A percentile compares a stretch with the other conserved stretches of the same genome.
Evolutionary conservation across 257 asterid species (phyloP).

Genomic region (Parsonsia alboflavescens): DNA sequence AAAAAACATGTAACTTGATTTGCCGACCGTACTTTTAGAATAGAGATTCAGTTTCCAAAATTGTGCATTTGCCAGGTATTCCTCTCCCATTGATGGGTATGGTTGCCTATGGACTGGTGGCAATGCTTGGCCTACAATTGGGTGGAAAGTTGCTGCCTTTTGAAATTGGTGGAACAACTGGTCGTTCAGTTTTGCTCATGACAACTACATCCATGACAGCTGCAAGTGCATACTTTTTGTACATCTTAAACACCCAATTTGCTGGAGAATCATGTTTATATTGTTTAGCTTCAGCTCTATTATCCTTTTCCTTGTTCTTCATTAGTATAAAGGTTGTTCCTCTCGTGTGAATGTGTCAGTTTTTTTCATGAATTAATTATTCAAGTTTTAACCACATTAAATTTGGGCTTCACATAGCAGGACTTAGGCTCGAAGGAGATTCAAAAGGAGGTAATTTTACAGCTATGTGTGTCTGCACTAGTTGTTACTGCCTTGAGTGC

Average conservation of each 20-base stretch:
- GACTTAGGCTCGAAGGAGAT: slow-evolving; percentile 48
- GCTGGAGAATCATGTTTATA: slow-evolving; percentile 71
- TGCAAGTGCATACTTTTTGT: slow-evolving; percentile 87
- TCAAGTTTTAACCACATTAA: slow-evolving; percentile 2
- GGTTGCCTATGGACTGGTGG: slow-evolving; percentile 82
- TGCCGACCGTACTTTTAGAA: slow-evolving; percentile 18
- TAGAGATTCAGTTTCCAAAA: slow-evolving; percentile 15
- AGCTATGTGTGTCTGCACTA: slow-evolving; percentile 51
- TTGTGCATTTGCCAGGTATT: slow-evolving; percentile 55
- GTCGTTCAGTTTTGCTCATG: slow-evolving; percentile 53
- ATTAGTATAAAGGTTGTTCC: slow-evolving; percentile 57
- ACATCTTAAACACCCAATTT: slow-evolving; percentile 70
- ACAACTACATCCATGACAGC: slow-evolving; percentile 85
- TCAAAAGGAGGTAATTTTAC: slow-evolving; percentile 54
- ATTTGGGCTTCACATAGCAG: slow-evolving; percentile 36
- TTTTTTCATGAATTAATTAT: slow-evolving; percentile 5
- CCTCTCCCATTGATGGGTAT: slow-evolving; percentile 91
- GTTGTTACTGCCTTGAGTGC: slow-evolving; percentile 63
- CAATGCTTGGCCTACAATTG: slow-evolving; percentile 55
- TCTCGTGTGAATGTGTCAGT: slow-evolving; percentile 12
- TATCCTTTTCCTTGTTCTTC: slow-evolving; percentile 76
- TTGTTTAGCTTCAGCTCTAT: slow-evolving; percentile 66
- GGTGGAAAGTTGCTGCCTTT: slow-evolving; percentile 38
- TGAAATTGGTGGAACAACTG: slow-evolving; percentile 42
- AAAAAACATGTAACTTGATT: slow-evolving; percentile 6